These are phyloP conservation scores for Tuber microsphaerosporum DNA, from an alignment of 495 filamentous ascomycete genomes.

Conservation along the genomic window DNA sequence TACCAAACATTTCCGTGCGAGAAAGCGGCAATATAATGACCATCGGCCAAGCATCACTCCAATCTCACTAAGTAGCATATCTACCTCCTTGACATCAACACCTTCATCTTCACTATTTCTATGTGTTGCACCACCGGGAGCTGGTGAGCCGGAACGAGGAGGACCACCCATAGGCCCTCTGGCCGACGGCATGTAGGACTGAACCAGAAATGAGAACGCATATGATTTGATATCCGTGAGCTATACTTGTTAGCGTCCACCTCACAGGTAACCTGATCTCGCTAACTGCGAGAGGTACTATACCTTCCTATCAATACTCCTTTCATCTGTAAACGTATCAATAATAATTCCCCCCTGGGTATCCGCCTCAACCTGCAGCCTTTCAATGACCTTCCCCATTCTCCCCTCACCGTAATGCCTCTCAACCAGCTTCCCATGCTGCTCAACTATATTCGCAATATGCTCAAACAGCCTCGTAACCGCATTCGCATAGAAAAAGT, in stretches of 20 bases:
- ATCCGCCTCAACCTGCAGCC: slow-evolving; percentile 87
- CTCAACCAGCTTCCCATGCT: slow-evolving; percentile 81
- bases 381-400: slow-evolving; percentile 94
- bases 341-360: slow-evolving; percentile 95
- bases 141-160: slow-evolving; percentile 56
- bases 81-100: slow-evolving; percentile 90
- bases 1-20: slow-evolving; percentile 76
- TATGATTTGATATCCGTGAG: slow-evolving; percentile 93
- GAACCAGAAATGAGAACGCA: slow-evolving; percentile 91
- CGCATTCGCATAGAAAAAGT: slow-evolving; percentile 86
- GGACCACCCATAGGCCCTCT: slow-evolving; percentile 26
- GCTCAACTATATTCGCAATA: slow-evolving; percentile 90
- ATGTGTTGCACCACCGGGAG: slow-evolving; percentile 50
- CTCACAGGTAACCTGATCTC: not conserved
- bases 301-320: slow-evolving; percentile 64
- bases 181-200: slow-evolving; percentile 67
- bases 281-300: not conserved
- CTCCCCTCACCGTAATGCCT: slow-evolving; percentile 83
- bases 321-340: slow-evolving; percentile 90
- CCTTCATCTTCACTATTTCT: slow-evolving; percentile 73
- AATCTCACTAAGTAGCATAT: slow-evolving; percentile 75
- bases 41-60: slow-evolving; percentile 86
- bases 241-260: slow-evolving; percentile 13
- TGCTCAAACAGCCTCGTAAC: slow-evolving; percentile 93
- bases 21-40: slow-evolving; percentile 84